Conservation (phyloP, 371 early-diverging fungal genomes). For the Gilbertella persicaria region DNA sequence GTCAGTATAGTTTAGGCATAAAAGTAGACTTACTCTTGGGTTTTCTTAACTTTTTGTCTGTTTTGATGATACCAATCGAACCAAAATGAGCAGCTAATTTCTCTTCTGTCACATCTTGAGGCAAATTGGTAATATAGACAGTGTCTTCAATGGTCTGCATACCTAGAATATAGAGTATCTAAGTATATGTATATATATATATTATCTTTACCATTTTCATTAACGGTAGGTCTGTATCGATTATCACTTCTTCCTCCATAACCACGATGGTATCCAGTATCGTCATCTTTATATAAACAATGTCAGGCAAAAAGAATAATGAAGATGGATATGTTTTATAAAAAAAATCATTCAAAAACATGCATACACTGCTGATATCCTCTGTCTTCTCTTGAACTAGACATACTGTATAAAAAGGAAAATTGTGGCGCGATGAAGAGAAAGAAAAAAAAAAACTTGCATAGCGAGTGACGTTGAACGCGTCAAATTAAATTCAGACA, state of each 20-base stretch:
- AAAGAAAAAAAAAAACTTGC: constrained; percentile 9
- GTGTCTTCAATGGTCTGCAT: constrained; percentile 63
- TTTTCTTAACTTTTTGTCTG: constrained; percentile 60
- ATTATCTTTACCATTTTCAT: constrained; percentile 13
- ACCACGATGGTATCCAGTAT: too few relatives aligned
- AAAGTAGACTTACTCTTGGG: constrained; percentile 55
- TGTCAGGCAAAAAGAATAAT: not conserved
- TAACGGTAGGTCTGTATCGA: constrained; percentile 10
- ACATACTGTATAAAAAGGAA: constrained; percentile 4
- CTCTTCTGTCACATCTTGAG: constrained; percentile 60
- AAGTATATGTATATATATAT: not conserved
- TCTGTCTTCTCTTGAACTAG: constrained; percentile 23
- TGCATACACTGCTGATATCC: constrained; percentile 19
- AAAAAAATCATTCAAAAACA: not conserved
- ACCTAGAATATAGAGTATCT: constrained; percentile 9
- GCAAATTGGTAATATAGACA: constrained; percentile 65
- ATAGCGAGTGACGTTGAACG: too few relatives aligned
- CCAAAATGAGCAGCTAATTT: constrained; percentile 64
- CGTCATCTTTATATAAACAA: constrained; percentile 7
- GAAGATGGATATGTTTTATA: not conserved
- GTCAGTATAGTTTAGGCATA: too few relatives aligned
- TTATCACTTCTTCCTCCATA: constrained; percentile 13
- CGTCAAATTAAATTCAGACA: not conserved
- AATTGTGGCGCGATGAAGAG: not conserved
- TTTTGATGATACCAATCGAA: constrained; percentile 73